phyloP scores from a whole-genome alignment of 1,284 basidiomycete species.

The Sanghuangporus weigelae region DNA sequence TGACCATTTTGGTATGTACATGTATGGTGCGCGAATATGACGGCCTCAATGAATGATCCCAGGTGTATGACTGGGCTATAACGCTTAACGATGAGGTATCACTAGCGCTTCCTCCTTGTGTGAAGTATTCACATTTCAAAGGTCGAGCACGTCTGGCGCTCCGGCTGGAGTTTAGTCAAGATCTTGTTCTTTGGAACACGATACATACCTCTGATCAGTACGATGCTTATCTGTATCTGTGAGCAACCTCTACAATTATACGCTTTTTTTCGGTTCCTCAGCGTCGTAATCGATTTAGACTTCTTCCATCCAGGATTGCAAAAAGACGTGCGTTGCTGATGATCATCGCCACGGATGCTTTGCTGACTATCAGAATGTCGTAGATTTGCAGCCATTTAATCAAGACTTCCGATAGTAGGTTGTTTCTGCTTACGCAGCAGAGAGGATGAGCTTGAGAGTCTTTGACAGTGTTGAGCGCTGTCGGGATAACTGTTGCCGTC shows the following conservation, averaged over 20 bases:
- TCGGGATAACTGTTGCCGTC: background rate
- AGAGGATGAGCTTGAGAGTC: background rate
- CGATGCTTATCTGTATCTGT: background rate
- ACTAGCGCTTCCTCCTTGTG: background rate
- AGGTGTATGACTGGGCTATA: background rate
- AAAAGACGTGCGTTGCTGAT: background rate
- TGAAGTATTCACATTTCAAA: background rate
- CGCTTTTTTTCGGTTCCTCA: background rate
- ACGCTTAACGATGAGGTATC: background rate
- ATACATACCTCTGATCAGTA: background rate
- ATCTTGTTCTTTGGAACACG: background rate
- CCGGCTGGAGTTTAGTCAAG: background rate
- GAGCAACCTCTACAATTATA: background rate
- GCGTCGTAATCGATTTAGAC: background rate
- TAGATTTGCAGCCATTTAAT: background rate
- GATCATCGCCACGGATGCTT: background rate
- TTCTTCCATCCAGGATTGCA: background rate
- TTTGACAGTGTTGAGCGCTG: background rate
- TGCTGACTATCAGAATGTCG: background rate
- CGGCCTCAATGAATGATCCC: background rate
- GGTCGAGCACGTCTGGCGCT: background rate
- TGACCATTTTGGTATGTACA: background rate
- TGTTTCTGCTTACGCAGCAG: background rate
- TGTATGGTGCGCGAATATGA: background rate
- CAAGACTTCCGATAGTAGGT: background rate